Percentiles rank a stretch among this genome's conserved stretches.
Conservation (phyloP, 148 eudicot species). For the Persicaria maculosa region DNA sequence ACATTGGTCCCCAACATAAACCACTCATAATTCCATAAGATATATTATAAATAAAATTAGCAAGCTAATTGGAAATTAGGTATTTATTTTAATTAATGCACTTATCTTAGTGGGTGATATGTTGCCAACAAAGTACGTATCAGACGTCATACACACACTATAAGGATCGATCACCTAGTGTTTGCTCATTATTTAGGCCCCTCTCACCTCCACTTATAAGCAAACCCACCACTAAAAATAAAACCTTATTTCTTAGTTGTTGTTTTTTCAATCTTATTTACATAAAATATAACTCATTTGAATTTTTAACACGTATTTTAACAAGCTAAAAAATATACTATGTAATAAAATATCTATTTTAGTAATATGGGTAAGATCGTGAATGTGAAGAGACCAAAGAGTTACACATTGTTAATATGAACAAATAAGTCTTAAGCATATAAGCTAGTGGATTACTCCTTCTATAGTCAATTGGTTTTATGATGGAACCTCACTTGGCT, state of each 20-base stretch:
- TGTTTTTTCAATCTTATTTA: too few species aligned
- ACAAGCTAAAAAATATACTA: too few species aligned
- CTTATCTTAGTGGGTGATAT: conserved; percentile 6
- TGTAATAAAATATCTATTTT: too few species aligned
- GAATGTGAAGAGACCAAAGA: too few species aligned
- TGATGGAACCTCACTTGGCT: too few species aligned
- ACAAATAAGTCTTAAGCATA: too few species aligned
- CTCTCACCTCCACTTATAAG: conserved; percentile 7
- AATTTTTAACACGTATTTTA: too few species aligned
- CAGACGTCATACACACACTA: conserved; percentile 11
- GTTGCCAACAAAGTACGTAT: conserved; percentile 6
- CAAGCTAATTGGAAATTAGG: conserved; percentile 4
- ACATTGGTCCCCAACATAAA: neutral
- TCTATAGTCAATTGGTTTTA: too few species aligned
- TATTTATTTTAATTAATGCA: neutral
- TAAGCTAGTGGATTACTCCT: too few species aligned
- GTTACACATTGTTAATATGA: too few species aligned
- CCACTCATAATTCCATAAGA: neutral
- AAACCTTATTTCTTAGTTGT: neutral
- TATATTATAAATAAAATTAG: neutral
- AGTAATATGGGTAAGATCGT: too few species aligned
- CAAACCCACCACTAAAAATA: neutral
- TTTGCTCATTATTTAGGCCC: conserved; percentile 3
- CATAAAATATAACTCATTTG: too few species aligned
- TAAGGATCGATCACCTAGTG: neutral